Evolutionary conservation across 768 basidiomycete genomes (phyloP).

Genomic region (Macrolepiota dolichaula): DNA sequence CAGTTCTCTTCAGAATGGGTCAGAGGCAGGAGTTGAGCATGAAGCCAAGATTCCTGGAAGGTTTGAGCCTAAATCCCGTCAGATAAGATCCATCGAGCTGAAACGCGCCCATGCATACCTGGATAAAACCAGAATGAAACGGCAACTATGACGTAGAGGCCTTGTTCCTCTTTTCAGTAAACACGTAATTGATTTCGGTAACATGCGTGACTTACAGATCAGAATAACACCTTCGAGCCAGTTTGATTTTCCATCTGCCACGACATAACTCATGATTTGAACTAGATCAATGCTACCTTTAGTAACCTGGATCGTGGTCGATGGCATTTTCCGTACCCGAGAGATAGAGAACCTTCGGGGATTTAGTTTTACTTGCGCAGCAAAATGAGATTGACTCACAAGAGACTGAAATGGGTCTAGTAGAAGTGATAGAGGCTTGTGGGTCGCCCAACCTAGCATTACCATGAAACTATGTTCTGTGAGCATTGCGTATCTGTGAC

Average conservation of each 20-base stretch:
- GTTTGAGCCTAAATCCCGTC: slow-evolving; percentile 18
- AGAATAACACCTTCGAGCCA: slow-evolving; percentile 88
- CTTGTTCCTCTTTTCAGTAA: slow-evolving; percentile 26
- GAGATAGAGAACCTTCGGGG: slow-evolving; percentile 40
- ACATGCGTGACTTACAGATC: slow-evolving; percentile 43
- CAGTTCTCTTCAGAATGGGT: neutral
- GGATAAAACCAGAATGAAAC: slow-evolving; percentile 73
- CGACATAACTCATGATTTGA: slow-evolving; percentile 80
- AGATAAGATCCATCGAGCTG: neutral
- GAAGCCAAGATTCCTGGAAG: slow-evolving; percentile 13
- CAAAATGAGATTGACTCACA: slow-evolving; percentile 21
- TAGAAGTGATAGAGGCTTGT: slow-evolving; percentile 74
- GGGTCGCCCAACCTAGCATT: slow-evolving; percentile 75
- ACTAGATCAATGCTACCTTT: slow-evolving; percentile 34
- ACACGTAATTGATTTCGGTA: neutral
- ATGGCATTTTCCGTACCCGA: slow-evolving; percentile 31
- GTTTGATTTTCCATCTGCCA: slow-evolving; percentile 86
- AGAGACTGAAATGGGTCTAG: slow-evolving; percentile 87
- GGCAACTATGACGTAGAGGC: slow-evolving; percentile 69
- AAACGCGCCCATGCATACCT: slow-evolving; percentile 24
- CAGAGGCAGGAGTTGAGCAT: neutral
- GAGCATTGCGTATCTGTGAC: neutral
- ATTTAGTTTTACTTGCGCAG: neutral
- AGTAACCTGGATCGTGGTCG: neutral
- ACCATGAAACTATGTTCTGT: slow-evolving; percentile 57